These are phyloP conservation scores for Cladophialophora immunda DNA, from an alignment of 2,329 filamentous ascomycete genomes.

Conservation along the genomic window DNA sequence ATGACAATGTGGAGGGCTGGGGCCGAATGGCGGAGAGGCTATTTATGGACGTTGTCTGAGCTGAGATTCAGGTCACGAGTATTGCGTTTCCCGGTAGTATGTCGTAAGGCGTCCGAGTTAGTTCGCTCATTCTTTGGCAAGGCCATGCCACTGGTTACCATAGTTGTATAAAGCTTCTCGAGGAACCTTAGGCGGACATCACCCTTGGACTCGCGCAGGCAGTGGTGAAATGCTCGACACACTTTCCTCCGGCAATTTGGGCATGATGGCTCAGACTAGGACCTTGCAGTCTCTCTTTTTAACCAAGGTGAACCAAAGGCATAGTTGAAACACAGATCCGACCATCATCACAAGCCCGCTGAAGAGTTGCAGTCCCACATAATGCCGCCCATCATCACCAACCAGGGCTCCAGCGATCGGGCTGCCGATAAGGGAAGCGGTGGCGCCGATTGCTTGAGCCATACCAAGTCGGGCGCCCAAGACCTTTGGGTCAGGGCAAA, in stretches of 20 bases:
- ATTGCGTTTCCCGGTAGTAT: neutral
- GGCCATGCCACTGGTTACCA: neutral
- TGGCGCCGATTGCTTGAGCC: constrained; percentile 58
- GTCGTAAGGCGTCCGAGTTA: neutral
- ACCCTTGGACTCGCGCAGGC: neutral
- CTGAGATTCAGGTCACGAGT: neutral
- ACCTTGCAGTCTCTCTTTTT: constrained; percentile 32
- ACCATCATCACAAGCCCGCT: constrained; percentile 51
- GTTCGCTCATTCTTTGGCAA: neutral
- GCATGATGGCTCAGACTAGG: constrained; percentile 25
- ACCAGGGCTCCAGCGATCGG: constrained; percentile 60
- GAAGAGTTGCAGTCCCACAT: constrained; percentile 57
- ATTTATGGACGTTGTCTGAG: neutral
- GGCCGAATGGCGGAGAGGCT: neutral
- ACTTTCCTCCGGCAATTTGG: neutral
- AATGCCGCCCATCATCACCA: constrained; percentile 45
- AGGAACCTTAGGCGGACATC: neutral
- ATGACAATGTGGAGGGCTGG: neutral
- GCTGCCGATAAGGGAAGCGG: constrained; percentile 58
- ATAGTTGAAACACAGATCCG: constrained; percentile 48
- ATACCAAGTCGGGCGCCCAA: constrained; percentile 60
- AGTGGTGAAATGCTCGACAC: neutral
- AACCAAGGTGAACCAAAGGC: constrained; percentile 37
- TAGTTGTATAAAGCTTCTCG: neutral
- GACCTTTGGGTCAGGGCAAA: constrained; percentile 57